Conservation (phyloP, 441 rosid genomes). For the Populus tomentosa region DNA sequence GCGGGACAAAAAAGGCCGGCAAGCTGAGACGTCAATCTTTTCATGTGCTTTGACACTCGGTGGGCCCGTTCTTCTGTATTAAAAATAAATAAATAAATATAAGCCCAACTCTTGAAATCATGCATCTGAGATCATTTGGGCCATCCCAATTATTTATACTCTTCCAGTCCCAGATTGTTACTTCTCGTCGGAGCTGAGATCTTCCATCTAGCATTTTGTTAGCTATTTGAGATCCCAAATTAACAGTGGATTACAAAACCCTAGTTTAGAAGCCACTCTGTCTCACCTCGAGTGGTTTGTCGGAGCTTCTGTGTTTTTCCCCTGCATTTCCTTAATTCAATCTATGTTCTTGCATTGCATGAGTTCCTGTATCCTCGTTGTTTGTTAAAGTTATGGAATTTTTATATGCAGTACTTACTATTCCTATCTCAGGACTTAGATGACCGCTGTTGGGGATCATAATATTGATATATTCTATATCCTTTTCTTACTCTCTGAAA, state of each 20-base stretch:
- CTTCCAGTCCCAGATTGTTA: no score
- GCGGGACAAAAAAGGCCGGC: background rate
- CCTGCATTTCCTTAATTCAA: no score
- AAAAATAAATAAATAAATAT: no score
- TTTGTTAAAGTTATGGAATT: background rate
- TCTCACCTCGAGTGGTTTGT: no score
- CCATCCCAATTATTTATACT: background rate
- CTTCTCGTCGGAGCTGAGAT: background rate
- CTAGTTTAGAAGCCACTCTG: no score
- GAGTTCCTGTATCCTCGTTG: background rate
- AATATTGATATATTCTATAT: background rate
- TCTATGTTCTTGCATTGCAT: background rate
- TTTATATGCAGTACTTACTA: background rate
- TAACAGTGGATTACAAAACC: no score
- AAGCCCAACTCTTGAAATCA: background rate
- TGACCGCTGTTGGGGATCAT: background rate
- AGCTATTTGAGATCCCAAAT: no score
- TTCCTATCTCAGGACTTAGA: background rate
- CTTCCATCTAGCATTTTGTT: background rate
- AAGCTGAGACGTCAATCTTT: background rate
- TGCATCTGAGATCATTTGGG: background rate
- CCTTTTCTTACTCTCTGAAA: background rate
- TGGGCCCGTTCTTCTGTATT: background rate
- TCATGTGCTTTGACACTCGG: background rate
- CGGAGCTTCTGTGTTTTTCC: no score